Evolutionary conservation across 169 alveolate species (phyloP).

Genomic region (Cyclospora cayetanensis): DNA sequence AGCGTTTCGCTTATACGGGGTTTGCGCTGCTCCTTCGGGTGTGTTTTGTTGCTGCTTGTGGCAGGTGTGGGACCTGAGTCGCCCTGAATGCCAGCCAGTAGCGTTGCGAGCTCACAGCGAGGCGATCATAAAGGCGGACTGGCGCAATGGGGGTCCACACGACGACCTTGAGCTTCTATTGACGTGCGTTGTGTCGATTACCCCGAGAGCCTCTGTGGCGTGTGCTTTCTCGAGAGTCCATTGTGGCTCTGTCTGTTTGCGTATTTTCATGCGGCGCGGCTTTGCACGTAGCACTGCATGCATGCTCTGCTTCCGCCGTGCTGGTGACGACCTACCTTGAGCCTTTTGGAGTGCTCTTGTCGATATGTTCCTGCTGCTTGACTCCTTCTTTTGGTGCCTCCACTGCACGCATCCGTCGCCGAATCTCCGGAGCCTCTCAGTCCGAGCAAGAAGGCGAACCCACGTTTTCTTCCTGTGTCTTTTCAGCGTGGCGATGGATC

Average conservation of each 20-base stretch:
- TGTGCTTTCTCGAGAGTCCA: no score
- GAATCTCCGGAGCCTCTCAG: no score
- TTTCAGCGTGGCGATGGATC: conserved; percentile 50
- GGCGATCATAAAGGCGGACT: conserved; percentile 54
- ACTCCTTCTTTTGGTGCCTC: no score
- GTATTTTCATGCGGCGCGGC: neutral
- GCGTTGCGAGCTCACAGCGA: conserved; percentile 30
- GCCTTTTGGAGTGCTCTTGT: no score
- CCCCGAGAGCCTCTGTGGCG: neutral
- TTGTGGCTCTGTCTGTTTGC: neutral
- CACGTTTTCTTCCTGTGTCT: neutral
- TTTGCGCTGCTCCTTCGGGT: neutral
- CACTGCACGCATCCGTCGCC: no score
- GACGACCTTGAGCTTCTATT: neutral
- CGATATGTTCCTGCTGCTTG: no score
- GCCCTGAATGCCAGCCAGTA: neutral
- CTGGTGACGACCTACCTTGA: no score
- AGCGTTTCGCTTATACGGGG: neutral
- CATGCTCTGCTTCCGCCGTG: neutral
- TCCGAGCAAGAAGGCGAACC: no score
- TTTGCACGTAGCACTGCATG: neutral
- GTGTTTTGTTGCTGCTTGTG: neutral
- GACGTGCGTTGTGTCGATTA: neutral
- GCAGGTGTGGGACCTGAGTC: conserved; percentile 42
- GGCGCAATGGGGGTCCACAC: conserved; percentile 55